These are phyloP conservation scores for Lodderomyces theae DNA, from an alignment of 1,139 yeast species.

Conservation along the genomic window DNA sequence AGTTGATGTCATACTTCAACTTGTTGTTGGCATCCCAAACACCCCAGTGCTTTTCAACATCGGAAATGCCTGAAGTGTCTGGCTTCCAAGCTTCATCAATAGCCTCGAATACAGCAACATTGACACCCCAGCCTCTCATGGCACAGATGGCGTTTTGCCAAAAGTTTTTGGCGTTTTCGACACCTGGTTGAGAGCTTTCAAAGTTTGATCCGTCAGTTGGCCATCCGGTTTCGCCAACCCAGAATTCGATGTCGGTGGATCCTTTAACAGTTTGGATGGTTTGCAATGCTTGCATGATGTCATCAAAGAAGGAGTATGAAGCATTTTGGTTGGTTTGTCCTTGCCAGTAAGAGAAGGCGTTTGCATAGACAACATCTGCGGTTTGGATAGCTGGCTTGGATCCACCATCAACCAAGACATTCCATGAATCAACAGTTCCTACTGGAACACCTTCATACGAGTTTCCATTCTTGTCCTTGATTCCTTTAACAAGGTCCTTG, in stretches of 20 bases:
- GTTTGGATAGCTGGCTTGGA: conserved; percentile 69
- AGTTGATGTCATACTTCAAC: conserved; percentile 58
- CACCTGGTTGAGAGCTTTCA: conserved; percentile 62
- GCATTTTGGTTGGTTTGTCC: conserved; percentile 83
- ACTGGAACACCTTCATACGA: conserved; percentile 71
- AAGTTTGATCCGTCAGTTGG: conserved; percentile 83
- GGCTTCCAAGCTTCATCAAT: conserved; percentile 97
- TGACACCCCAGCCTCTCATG: conserved; percentile 92
- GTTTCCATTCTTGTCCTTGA: conserved; percentile 78
- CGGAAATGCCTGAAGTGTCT: conserved; percentile 75
- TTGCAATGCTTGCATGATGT: conserved; percentile 94
- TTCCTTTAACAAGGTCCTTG: conserved; percentile 52
- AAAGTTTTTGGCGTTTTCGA: conserved; percentile 69
- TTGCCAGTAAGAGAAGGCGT: conserved; percentile 98
- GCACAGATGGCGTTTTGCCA: conserved; percentile 91
- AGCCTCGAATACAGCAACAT: conserved; percentile 90
- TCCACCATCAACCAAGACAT: conserved; percentile 77
- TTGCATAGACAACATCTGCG: conserved; percentile 81
- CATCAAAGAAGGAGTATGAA: conserved; percentile 88
- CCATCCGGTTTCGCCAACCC: conserved; percentile 99
- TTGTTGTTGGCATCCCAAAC: conserved; percentile 59
- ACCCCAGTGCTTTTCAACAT: conserved; percentile 94
- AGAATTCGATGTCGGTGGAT: conserved; percentile 76
- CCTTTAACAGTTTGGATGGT: conserved; percentile 82
- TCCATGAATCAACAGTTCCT: conserved; percentile 97